Base-by-base conservation (phyloP, 2,329 filamentous ascomycete genomes). In the Bertia moriformis region DNA sequence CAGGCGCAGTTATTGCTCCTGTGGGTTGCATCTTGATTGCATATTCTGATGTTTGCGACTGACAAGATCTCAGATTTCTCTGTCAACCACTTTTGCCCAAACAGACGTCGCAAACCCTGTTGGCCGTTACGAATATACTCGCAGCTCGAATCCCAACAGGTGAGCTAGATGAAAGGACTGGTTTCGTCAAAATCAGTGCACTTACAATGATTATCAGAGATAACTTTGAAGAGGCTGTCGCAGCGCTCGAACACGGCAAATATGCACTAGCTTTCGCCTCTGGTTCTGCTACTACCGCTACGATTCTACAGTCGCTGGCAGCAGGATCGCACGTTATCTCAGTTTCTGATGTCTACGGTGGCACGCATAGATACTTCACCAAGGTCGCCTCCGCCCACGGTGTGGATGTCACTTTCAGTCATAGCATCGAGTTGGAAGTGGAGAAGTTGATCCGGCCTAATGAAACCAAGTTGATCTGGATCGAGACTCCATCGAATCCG, bases 341-440 rank as follows among this genome's bases (percentile, higher is more conserved):
- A 44, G 86, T 98, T 37, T 93, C 87, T 36, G 91, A 98, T 59
- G 88, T 98, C 51, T 98, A 98, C 60, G 91, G 91, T 49, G 91
- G 91, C 50, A 98, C 91, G 32, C 91, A 98, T 66, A 75, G 91
- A 53, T 98, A 98, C 69, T 98, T 98, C 69, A 98, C 91, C 47
- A 88, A 95, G 65, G 91, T 96, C 38, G 91, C 91, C 41, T 78
- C 85, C 52, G 87, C 91, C 18, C 91, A 98, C 60, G 86, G 89
- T 51, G 86, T 98, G 40, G 77, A 83, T 50, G 91, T 96, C 44
- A 93, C 89, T 38, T 98, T 98, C 61, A 89, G 87, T 4, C 86
- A 87, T 7, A 79, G 79, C 61, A 93, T 98, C 53, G 89, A 94
- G 63, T 68, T 86, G 45, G 85, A 96, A 55, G 79, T 96, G 48